Percentiles rank a stretch among this genome's conserved stretches.
Conservation (phyloP, 2,329 filamentous ascomycete species). For the Talaromyces sp. region DNA sequence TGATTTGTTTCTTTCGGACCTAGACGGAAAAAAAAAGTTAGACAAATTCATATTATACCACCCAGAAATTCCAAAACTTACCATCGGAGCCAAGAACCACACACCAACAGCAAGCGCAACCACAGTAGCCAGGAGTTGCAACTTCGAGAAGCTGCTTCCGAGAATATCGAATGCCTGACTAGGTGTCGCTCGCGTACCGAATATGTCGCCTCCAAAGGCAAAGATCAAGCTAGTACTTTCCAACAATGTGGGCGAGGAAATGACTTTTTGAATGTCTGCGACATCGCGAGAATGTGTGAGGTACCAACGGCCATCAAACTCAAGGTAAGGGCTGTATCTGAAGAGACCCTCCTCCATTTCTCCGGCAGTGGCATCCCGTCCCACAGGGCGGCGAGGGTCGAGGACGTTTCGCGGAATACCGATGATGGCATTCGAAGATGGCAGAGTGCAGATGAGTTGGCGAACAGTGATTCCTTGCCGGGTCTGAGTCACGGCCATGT, state of each 20-base stretch:
- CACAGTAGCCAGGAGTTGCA: slow-evolving; percentile 78
- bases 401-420: slow-evolving; percentile 73
- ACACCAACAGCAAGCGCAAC: slow-evolving; percentile 73
- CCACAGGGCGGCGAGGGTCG: slow-evolving; percentile 80
- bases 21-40: slow-evolving; percentile 16
- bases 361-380: slow-evolving; percentile 70
- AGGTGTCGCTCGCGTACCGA: slow-evolving; percentile 79
- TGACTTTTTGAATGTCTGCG: slow-evolving; percentile 65
- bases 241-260: slow-evolving; percentile 71
- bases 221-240: slow-evolving; percentile 91
- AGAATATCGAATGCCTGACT: slow-evolving; percentile 88
- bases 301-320: slow-evolving; percentile 76
- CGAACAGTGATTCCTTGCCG: slow-evolving; percentile 85
- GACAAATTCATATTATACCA: slow-evolving; percentile 3
- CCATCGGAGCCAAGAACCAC: slow-evolving; percentile 74
- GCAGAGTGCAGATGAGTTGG: slow-evolving; percentile 73
- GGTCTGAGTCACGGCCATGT: slow-evolving; percentile 80
- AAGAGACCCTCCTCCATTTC: slow-evolving; percentile 81
- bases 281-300: slow-evolving; percentile 80
- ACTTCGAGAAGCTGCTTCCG: slow-evolving; percentile 88
- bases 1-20: slow-evolving; percentile 49
- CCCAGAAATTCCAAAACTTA: slow-evolving; percentile 44
- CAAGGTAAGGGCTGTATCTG: slow-evolving; percentile 69
- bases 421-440: slow-evolving; percentile 67
- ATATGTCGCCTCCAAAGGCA: slow-evolving; percentile 79